Percentiles rank a stretch among this genome's conserved stretches.
phyloP scores from a whole-genome alignment of 345 rosid species.

The Heritiera littoralis region DNA sequence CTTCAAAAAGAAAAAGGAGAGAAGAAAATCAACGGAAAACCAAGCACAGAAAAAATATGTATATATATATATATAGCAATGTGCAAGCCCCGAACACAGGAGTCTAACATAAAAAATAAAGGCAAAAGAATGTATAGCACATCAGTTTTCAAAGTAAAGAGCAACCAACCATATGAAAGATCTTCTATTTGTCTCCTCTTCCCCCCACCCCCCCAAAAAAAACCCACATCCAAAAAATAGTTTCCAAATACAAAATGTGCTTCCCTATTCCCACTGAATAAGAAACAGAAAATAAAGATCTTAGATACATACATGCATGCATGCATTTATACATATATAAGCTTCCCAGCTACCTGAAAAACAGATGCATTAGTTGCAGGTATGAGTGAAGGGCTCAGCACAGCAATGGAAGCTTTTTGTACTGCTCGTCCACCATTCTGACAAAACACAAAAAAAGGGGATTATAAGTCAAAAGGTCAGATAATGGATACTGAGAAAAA shows the following conservation, averaged over 20 bases:
- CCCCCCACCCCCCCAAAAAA: neutral
- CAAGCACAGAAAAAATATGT: neutral
- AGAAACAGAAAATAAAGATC: neutral
- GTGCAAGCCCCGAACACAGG: neutral
- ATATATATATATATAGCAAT: neutral
- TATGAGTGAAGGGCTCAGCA: slow-evolving; percentile 46
- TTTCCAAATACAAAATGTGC: neutral
- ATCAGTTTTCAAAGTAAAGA: neutral
- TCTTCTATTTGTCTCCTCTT: neutral
- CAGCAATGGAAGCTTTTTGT: slow-evolving; percentile 45
- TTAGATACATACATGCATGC: neutral
- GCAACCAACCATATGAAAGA: neutral
- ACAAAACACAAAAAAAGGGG: slow-evolving; percentile 18
- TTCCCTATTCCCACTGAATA: neutral
- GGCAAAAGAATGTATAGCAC: neutral
- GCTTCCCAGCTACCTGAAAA: slow-evolving; percentile 57
- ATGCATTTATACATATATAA: neutral
- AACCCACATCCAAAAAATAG: neutral
- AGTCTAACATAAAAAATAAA: neutral
- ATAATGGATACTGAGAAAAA: neutral
- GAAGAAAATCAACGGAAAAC: neutral
- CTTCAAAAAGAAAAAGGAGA: neutral
- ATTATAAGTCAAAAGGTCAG: slow-evolving; percentile 17
- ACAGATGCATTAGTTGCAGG: slow-evolving; percentile 58
- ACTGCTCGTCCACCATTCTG: slow-evolving; percentile 77